Base-by-base conservation (phyloP, 1,139 yeast genomes). In the Hansenula sp. region DNA sequence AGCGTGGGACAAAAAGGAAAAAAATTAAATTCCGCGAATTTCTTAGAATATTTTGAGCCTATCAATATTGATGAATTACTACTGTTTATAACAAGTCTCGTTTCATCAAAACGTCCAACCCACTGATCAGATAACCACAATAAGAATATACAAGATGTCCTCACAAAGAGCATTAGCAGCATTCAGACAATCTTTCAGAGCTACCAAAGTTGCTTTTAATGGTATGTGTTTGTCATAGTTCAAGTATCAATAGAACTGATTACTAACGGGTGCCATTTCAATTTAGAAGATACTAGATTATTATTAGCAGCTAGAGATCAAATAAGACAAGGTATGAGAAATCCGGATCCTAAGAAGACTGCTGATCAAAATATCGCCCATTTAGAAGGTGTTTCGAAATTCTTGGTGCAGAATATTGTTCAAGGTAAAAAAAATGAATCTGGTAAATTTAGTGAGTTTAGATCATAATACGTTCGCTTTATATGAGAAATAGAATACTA, bases 401-500 rank as follows among this genome's bases (percentile, higher is more conserved):
- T 90, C 52, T 70, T 93, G 49, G 70, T 77, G 41, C 70, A 74
- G 47, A 91, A 93, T 63, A 72, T 93, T 18, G 97, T 93, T 2
- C 99, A 93, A 65, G 99, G 96, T 5, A 70, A 67, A 44, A 73
- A 70, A 57, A 74, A 74, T 41, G 70, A 66, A 0, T 36, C 40
- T 12, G 54, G 54, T 5, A 50, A 42, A 37, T 53, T 27, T 29
- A 48, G 63, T 58, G 47, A 47, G 63, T 19, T 35, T 25, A 7
- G 18, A 28, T 25, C n/a, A 11, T 19, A n/a, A 24, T n/a, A n/a
- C n/a, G n/a, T n/a, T n/a, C n/a, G n/a, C n/a, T n/a, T n/a, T n/a
- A n/a, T n/a, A n/a, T n/a, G n/a, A n/a, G 13, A 38, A 38, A 37
- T 37, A 5, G n/a, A 17, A 12, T 30, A 34, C 35, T 37, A 43